A percentile compares a stretch with the other conserved stretches of the same genome.
Conservation (phyloP, 1,284 basidiomycete species). For the Cutaneotrichosporon cavernicola region DNA sequence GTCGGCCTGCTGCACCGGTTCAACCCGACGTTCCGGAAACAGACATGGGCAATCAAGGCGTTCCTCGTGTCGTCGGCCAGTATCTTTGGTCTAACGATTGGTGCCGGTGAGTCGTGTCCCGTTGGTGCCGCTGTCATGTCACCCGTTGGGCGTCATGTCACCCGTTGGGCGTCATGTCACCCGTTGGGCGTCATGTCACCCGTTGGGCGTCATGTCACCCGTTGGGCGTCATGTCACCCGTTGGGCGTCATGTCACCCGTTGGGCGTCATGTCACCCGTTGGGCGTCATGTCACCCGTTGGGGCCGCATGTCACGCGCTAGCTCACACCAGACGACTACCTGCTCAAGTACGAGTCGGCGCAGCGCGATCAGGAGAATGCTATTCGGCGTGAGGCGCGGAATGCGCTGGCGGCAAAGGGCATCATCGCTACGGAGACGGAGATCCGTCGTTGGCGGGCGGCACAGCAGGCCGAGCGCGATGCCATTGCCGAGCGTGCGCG, state of each 20-base stretch:
- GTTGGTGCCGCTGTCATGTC: background rate
- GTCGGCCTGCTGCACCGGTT: slow-evolving; percentile 67
- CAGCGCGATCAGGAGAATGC: slow-evolving; percentile 66
- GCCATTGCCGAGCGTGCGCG: slow-evolving; percentile 4
- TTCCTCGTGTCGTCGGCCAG: slow-evolving; percentile 58
- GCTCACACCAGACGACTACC: slow-evolving; percentile 62
- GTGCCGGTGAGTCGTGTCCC: slow-evolving; percentile 52
- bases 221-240: too few relatives aligned
- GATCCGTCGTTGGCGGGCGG: slow-evolving; percentile 72
- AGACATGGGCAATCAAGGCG: slow-evolving; percentile 75
- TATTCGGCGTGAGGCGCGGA: slow-evolving; percentile 68
- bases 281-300: too few relatives aligned
- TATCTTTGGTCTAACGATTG: slow-evolving; percentile 68
- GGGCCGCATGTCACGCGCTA: background rate
- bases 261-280: too few relatives aligned
- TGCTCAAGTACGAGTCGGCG: slow-evolving; percentile 67
- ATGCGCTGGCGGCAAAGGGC: slow-evolving; percentile 65
- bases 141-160: too few relatives aligned
- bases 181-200: too few relatives aligned
- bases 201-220: too few relatives aligned
- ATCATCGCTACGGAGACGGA: slow-evolving; percentile 77
- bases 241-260: too few relatives aligned
- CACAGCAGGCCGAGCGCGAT: slow-evolving; percentile 46
- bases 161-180: too few relatives aligned
- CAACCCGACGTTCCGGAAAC: slow-evolving; percentile 77